These are phyloP conservation scores for Aspergillus puulaauensis DNA, from an alignment of 2,329 filamentous ascomycete species.

Conservation along the genomic window DNA sequence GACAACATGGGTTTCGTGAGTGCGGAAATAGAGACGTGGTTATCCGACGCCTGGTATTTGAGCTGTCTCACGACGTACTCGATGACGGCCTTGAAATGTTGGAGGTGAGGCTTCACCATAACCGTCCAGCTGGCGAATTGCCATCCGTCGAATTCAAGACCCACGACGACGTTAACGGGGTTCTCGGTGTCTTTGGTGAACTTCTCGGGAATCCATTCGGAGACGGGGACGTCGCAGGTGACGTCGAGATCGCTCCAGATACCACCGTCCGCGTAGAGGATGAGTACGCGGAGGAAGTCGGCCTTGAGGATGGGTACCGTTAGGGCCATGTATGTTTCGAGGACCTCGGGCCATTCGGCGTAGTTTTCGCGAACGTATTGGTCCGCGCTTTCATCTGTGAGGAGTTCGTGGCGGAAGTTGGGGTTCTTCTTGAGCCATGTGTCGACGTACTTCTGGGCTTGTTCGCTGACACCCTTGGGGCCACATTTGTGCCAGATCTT, in stretches of 20 bases:
- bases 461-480: constrained; percentile 7
- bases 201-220: constrained; percentile 38
- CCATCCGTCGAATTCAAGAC: constrained; percentile 18
- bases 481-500: constrained; percentile 19
- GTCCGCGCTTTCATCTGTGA: constrained; percentile 32
- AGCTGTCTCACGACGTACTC: constrained; percentile 11
- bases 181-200: constrained; percentile 14
- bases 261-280: constrained; percentile 42
- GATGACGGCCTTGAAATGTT: constrained; percentile 13
- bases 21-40: constrained; percentile 5
- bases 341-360: constrained; percentile 35
- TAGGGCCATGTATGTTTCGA: constrained; percentile 32
- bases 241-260: constrained; percentile 46
- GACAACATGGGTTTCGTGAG: constrained; percentile 14
- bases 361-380: constrained; percentile 36
- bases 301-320: constrained; percentile 40
- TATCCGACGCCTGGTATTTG: not conserved
- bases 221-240: constrained; percentile 31
- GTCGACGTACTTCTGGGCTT: constrained; percentile 5
- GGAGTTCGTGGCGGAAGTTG: constrained; percentile 28
- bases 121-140: constrained; percentile 17
- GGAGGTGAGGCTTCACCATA: constrained; percentile 11
- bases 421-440: constrained; percentile 32
- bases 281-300: constrained; percentile 43
- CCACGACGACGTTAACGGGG: constrained; percentile 21